Base-by-base conservation (phyloP, 306 rosid species). In the Quercus variabilis region DNA sequence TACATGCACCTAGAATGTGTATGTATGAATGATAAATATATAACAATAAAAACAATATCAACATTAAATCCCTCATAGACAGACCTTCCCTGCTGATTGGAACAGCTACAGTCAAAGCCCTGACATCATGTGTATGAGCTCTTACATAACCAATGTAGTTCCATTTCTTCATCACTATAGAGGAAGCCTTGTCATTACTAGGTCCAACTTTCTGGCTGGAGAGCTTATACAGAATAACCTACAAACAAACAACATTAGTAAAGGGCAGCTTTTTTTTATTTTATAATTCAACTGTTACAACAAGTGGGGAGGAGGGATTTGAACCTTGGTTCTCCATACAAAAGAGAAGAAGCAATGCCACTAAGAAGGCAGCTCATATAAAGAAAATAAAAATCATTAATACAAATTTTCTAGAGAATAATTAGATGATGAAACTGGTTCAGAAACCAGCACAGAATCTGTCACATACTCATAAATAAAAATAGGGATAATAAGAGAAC, bases 181-280 rank as follows among this genome's bases (percentile, higher is more conserved):
- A 19, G 38, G 87, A 77, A 79, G 81, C 43, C 68, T 75, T 75
- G 58, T 85, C 76, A 81, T 68, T 83, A 4, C 79, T 69, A n/a
- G 93, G 82, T 49, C 84, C 78, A 41, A 51, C 55, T n/a, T 84
- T 77, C 79, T 84, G 87, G 15, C 85, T 77, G 76, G 96, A 88
- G 38, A 90, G 92, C 91, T 89, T 94, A 78, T 91, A 96, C 18
- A 95, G 94, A 85, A 95, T 84, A 84, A 95, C 94, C 99, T 95
- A 76, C 79, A 83, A 46, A 60, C 67, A 78, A 71, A 43, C 76
- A 71, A 43, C 30, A 71, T 82, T 60, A 80, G 55, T 73, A 76
- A 71, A 43, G 68, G 56, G 78, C 76, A 67, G 43, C 56, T 70
- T 75, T 73, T 74, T 38, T 7, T 38, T 38, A 7, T 38, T 38